Evolutionary conservation across 768 basidiomycete genomes (phyloP).

Genomic region (Ramaria sp.): DNA sequence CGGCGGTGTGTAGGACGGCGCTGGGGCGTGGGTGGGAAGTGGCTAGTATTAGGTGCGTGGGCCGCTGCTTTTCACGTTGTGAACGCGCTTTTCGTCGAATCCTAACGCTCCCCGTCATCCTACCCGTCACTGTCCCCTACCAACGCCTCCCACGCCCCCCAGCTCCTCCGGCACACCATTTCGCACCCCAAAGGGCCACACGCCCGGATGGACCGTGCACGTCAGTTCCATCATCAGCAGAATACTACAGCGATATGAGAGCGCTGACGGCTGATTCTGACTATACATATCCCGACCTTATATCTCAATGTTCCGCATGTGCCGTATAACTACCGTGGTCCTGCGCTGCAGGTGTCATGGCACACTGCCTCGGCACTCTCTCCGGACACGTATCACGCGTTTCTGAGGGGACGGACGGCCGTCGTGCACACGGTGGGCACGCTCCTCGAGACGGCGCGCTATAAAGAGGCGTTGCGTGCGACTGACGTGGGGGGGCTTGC

Average conservation of each 20-base stretch:
- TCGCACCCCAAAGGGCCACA: slow-evolving; percentile 80
- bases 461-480: slow-evolving; percentile 65
- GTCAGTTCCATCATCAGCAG: slow-evolving; percentile 27
- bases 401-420: slow-evolving; percentile 57
- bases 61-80: too few species aligned
- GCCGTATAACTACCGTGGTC: too few species aligned
- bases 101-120: too few species aligned
- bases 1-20: slow-evolving; percentile 85
- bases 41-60: slow-evolving; percentile 69
- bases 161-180: slow-evolving; percentile 86
- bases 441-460: slow-evolving; percentile 68
- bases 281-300: not conserved
- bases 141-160: too few species aligned
- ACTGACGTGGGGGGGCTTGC: slow-evolving; percentile 42
- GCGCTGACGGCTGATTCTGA: not conserved
- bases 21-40: slow-evolving; percentile 78
- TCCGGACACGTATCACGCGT: slow-evolving; percentile 58
- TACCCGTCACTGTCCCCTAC: too few species aligned
- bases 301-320: too few species aligned
- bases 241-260: too few species aligned
- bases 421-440: slow-evolving; percentile 94
- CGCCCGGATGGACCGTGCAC: slow-evolving; percentile 75
- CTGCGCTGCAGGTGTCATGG: slow-evolving; percentile 65
- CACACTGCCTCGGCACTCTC: slow-evolving; percentile 71
- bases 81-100: too few species aligned